Conservation (phyloP, 2,329 filamentous ascomycete genomes). For the Colletotrichum destructivum region DNA sequence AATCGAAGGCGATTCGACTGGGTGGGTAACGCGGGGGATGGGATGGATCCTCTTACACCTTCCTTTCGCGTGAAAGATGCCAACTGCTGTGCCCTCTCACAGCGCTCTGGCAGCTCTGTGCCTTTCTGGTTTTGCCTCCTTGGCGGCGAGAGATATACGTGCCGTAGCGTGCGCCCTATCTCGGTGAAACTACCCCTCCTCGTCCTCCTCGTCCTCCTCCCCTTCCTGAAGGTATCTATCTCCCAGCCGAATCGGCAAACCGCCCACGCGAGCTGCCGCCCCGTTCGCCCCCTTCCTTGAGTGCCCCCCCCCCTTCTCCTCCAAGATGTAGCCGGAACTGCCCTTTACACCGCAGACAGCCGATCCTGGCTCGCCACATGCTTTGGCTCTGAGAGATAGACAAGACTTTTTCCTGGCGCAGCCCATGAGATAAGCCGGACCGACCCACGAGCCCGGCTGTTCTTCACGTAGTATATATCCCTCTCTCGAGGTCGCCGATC, state of each 20-base stretch:
- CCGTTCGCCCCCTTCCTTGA: neutral
- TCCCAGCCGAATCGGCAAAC: neutral
- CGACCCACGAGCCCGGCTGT: constrained; percentile 15
- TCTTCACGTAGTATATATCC: constrained; percentile 35
- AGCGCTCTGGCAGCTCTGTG: neutral
- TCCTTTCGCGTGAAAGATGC: constrained; percentile 41
- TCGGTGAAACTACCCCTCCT: constrained; percentile 8
- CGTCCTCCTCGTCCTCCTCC: too few relatives aligned
- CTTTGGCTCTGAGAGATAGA: constrained; percentile 24
- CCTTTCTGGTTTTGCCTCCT: constrained; percentile 16
- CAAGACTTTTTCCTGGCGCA: constrained; percentile 22
- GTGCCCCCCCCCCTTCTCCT: neutral
- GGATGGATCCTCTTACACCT: constrained; percentile 40
- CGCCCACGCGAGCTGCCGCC: constrained; percentile 13
- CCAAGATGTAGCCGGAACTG: constrained; percentile 7
- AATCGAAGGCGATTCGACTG: constrained; percentile 17
- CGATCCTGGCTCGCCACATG: constrained; percentile 34
- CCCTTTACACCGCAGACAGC: constrained; percentile 25
- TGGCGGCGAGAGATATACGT: constrained; percentile 30
- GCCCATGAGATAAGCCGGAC: constrained; percentile 13
- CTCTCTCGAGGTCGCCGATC: constrained; percentile 9
- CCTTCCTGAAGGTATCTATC: neutral
- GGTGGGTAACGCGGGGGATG: constrained; percentile 37
- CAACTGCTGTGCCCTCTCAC: constrained; percentile 27
- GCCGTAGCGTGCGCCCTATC: constrained; percentile 24